Percentiles rank a stretch among this genome's conserved stretches.
These are phyloP conservation scores for Amesomyces nigricolor DNA, from an alignment of 2,329 filamentous ascomycete species.

Conservation along the genomic window DNA sequence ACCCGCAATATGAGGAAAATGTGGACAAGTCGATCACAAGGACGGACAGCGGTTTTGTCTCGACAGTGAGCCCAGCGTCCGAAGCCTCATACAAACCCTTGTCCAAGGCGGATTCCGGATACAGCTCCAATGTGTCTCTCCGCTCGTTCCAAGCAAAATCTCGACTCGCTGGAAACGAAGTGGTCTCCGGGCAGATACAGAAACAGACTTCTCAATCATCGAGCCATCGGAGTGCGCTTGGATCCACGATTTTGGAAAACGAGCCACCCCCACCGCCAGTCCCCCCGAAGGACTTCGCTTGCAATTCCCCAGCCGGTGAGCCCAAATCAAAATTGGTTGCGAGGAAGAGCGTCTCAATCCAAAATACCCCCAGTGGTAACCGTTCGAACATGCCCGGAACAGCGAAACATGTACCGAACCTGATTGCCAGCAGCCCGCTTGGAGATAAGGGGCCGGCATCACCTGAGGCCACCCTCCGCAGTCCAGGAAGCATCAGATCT, in stretches of 20 bases:
- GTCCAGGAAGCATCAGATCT: conserved; percentile 28
- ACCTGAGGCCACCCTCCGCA: conserved; percentile 26
- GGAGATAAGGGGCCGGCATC: conserved; percentile 19
- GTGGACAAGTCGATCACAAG: conserved; percentile 30
- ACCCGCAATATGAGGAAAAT: conserved; percentile 22
- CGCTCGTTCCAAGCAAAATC: conserved; percentile 43
- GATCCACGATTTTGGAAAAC: conserved; percentile 10
- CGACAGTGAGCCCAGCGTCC: conserved; percentile 37
- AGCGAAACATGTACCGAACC: conserved; percentile 21
- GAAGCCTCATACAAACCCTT: conserved; percentile 40
- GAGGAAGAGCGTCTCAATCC: conserved; percentile 3
- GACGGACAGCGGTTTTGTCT: conserved; percentile 47
- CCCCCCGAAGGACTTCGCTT: conserved; percentile 32
- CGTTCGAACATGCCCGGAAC: conserved; percentile 12
- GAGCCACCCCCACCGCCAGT: conserved; percentile 32
- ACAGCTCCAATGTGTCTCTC: conserved; percentile 55
- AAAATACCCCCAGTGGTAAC: background rate
- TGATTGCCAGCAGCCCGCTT: conserved; percentile 21
- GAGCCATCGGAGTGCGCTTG: background rate
- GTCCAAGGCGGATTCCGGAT: conserved; percentile 56
- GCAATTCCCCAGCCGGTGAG: conserved; percentile 1
- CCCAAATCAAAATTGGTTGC: conserved; percentile 16
- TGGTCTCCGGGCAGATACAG: background rate
- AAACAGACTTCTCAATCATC: background rate
- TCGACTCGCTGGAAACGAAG: conserved; percentile 27